Conservation (phyloP, 306 rosid species). For the Benincasa hispida region DNA sequence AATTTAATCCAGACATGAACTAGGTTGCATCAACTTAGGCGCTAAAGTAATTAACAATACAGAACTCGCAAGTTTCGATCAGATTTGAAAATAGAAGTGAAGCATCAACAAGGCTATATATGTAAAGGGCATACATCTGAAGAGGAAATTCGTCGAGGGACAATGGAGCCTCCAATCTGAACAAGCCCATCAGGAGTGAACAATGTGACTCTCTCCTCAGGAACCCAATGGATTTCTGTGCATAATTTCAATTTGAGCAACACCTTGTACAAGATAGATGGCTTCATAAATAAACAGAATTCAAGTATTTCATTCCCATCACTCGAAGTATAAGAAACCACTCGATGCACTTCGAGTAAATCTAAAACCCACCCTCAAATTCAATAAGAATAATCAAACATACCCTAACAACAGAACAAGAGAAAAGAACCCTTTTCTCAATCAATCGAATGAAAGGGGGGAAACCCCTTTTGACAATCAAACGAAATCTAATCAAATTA, state of each 20-base stretch:
- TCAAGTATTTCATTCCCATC: not conserved
- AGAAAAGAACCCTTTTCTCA: not conserved
- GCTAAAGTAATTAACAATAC: not conserved
- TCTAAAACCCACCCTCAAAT: not conserved
- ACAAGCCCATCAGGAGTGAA: constrained; percentile 86
- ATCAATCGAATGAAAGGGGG: not conserved
- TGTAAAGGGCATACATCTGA: constrained; percentile 40
- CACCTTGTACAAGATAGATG: not conserved
- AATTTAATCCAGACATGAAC: constrained; percentile 4
- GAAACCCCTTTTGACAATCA: not conserved
- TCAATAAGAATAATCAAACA: too few relatives aligned
- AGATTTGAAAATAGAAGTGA: not conserved
- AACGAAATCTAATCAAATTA: not conserved
- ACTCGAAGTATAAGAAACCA: not conserved
- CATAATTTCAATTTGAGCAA: constrained; percentile 12
- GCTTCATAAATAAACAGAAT: not conserved
- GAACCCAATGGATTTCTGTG: constrained; percentile 82
- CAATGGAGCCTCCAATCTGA: constrained; percentile 86
- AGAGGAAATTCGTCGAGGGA: constrained; percentile 53
- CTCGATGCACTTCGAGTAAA: not conserved
- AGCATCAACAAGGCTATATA: not conserved
- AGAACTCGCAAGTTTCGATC: not conserved
- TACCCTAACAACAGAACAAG: not conserved
- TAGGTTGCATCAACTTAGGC: not conserved
- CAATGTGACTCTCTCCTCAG: constrained; percentile 65